These are phyloP conservation scores for Pinus taeda DNA, from an alignment of 75 land plant species.

Conservation along the genomic window DNA sequence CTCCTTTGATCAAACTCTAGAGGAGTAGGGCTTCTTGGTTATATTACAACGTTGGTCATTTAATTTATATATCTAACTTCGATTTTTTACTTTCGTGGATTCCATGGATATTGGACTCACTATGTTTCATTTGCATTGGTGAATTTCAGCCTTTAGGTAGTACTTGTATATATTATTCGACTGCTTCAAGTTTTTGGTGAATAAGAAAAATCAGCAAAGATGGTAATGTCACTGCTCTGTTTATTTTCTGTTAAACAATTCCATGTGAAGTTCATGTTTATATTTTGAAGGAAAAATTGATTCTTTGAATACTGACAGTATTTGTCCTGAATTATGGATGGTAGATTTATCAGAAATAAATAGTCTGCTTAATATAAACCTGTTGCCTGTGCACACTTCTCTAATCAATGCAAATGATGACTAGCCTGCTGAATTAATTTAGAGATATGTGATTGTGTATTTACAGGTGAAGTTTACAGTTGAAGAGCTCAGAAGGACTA, in stretches of 20 bases:
- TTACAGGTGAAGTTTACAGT: conserved; percentile 87
- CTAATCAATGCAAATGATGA: neutral
- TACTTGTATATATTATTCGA: too few species aligned
- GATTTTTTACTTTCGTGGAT: too few species aligned
- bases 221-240: neutral
- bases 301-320: neutral
- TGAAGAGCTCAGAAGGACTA: conserved; percentile 75
- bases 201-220: neutral
- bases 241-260: neutral
- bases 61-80: too few species aligned
- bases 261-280: neutral
- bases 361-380: neutral
- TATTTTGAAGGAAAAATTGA: neutral
- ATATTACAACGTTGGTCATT: too few species aligned
- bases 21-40: too few species aligned
- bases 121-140: neutral
- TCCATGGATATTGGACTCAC: neutral
- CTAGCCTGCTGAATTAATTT: neutral
- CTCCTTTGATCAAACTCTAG: too few species aligned
- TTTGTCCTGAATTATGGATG: neutral
- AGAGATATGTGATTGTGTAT: neutral
- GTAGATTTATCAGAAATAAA: neutral
- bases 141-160: neutral
- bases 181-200: neutral
- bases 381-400: neutral